Conservation (phyloP, 225 moss, liverwort and hornwort species). For the Sphagnum tenellum region DNA sequence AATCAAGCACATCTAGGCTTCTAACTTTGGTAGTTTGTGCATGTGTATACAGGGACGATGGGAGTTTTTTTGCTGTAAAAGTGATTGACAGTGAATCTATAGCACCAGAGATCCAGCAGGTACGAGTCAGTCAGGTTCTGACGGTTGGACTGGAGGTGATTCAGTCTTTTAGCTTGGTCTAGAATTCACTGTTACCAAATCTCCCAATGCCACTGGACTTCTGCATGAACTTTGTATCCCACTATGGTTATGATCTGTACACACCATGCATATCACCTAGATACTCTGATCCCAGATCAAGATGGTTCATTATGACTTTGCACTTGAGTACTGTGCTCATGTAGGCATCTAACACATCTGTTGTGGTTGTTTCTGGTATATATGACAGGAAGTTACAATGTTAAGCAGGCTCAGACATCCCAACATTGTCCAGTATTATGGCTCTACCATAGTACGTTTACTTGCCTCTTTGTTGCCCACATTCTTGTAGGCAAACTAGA, state of each 20-base stretch:
- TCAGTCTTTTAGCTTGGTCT: background rate
- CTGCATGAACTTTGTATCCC: too few relatives aligned
- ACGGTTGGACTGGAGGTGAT: too few relatives aligned
- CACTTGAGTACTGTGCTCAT: too few relatives aligned
- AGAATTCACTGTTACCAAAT: too few relatives aligned
- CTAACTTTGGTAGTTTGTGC: background rate
- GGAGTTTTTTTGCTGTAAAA: conserved; percentile 94
- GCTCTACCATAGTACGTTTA: conserved; percentile 53
- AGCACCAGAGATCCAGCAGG: conserved; percentile 80
- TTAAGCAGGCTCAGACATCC: conserved; percentile 66
- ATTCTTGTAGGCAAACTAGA: too few relatives aligned
- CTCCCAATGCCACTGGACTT: too few relatives aligned
- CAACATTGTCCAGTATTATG: conserved; percentile 78
- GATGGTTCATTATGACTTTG: too few relatives aligned
- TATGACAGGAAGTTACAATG: conserved; percentile 75
- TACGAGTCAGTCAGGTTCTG: conserved; percentile 2
- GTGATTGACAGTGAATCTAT: conserved; percentile 64
- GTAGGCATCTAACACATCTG: background rate
- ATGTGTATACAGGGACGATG: conserved; percentile 56
- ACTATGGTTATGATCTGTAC: too few relatives aligned
- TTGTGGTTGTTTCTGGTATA: background rate
- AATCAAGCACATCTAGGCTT: background rate
- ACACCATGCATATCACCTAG: too few relatives aligned
- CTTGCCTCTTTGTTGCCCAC: background rate
- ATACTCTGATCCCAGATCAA: too few relatives aligned